A percentile compares a stretch with the other conserved stretches of the same genome.
phyloP scores from a whole-genome alignment of 345 rosid genomes.

The Lepidium didymum region DNA sequence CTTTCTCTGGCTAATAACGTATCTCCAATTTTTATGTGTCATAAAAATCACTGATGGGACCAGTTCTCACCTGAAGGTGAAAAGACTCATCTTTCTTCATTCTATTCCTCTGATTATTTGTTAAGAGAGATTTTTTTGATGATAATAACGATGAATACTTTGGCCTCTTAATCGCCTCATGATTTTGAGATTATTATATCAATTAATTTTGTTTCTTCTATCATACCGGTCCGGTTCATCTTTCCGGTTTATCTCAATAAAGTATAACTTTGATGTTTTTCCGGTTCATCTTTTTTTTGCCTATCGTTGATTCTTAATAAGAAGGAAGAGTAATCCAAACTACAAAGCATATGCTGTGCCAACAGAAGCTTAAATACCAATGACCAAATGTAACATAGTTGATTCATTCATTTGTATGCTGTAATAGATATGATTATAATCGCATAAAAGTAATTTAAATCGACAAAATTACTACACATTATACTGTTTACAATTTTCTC shows the following conservation, averaged over 20 bases:
- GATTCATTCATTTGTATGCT: background rate
- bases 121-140: conserved; percentile 12
- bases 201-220: conserved; percentile 8
- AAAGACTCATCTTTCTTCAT: conserved; percentile 7
- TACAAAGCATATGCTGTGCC: no score
- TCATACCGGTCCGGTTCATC: background rate
- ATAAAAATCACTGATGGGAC: conserved; percentile 19
- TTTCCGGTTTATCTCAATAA: conserved; percentile 9
- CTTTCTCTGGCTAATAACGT: conserved; percentile 29
- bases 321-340: no score
- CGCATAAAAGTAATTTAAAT: background rate
- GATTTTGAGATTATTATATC: conserved; percentile 9
- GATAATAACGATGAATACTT: conserved; percentile 21
- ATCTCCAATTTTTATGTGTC: conserved; percentile 27
- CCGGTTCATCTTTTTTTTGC: no score
- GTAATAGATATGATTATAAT: background rate
- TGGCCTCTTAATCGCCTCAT: conserved; percentile 16
- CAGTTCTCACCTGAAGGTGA: conserved; percentile 15
- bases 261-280: background rate
- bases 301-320: no score
- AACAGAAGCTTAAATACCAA: background rate
- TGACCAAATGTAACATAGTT: background rate
- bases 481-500: background rate
- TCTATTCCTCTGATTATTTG: background rate
- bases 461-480: background rate